Base-by-base conservation (phyloP, 176 grass and related monocot genomes). In the Rhynchospora tenuis region DNA sequence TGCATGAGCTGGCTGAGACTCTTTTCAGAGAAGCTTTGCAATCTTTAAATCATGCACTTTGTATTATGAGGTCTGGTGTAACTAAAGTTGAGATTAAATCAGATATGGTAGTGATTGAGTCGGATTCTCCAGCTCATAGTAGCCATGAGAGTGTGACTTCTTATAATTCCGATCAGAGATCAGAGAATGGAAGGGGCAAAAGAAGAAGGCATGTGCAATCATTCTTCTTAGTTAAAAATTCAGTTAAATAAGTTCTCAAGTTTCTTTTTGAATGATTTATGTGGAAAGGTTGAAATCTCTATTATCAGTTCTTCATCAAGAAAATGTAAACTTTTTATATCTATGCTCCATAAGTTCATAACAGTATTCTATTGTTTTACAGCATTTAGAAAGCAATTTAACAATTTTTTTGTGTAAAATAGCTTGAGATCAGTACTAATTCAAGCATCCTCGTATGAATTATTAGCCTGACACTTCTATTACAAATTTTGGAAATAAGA, bases 21-120 rank as follows among this genome's bases (percentile, higher is more conserved):
- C 80, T 82, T 67, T 82, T 82, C 14, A 48, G 60, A 50, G 80
- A 82, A 20, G 44, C 38, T 66, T 50, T 82, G 59, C 80, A 82
- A 52, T 12, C 59, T 17, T 64, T 82, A 24, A 48, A 82, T 23
- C 23, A 82, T 67, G 80, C 80, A 48, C 80, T 82, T 65, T 52
- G 38, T 66, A 28, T 67, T 29, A 67, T 82, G 80, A 67, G 31
- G 46, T 67, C 80, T 48, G 45, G 59, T 27, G 46, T 5, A 1
- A 54, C 23, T 46, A 67, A n/a, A 67, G 42, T 50, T 23, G 60
- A 52, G 61, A 51, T 67, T 4, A 82, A 82, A 52, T 16, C 80
- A 3, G 23, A 64, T 42, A 52, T 24, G 11, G 4, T 12, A 2
- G 59, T 52, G 38, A 24, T 64, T 9, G 59, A 64, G 45, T 64